A percentile compares a stretch with the other conserved stretches of the same genome.
These are phyloP conservation scores for Candida silvatica DNA, from an alignment of 805 yeast species.

Conservation along the genomic window DNA sequence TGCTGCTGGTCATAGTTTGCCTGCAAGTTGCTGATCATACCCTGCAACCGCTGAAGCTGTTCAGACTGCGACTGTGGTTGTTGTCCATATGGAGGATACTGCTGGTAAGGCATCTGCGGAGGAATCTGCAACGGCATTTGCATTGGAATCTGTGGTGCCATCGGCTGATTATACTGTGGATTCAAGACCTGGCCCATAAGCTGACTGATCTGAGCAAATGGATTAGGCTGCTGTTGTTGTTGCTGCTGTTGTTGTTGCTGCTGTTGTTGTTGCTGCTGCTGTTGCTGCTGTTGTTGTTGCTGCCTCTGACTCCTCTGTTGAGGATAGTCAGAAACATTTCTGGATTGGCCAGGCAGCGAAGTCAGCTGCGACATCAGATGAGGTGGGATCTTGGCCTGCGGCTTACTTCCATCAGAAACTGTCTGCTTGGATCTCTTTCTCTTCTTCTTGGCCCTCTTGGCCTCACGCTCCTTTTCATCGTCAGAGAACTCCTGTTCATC, in stretches of 20 bases:
- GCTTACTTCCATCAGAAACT: neutral
- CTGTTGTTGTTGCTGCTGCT: slow-evolving; percentile 11
- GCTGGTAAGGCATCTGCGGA: slow-evolving; percentile 8
- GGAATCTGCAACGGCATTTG: neutral
- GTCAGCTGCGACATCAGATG: slow-evolving; percentile 15
- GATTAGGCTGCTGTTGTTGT: neutral
- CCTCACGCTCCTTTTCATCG: slow-evolving; percentile 78
- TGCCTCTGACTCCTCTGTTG: no score
- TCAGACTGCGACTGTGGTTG: slow-evolving; percentile 9
- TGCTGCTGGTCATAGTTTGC: slow-evolving; percentile 3
- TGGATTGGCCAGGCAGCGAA: no score
- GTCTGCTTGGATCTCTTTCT: slow-evolving; percentile 31
- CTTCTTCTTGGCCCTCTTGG: slow-evolving; percentile 55
- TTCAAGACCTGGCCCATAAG: neutral
- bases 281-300: slow-evolving; percentile 6
- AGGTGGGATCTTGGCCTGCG: slow-evolving; percentile 7
- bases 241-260: slow-evolving; percentile 14
- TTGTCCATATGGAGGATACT: slow-evolving; percentile 12
- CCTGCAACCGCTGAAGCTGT: slow-evolving; percentile 4
- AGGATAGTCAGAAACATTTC: no score
- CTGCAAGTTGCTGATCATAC: slow-evolving; percentile 4
- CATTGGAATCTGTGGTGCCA: no score
- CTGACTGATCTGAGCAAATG: neutral
- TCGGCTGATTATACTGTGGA: slow-evolving; percentile 1
- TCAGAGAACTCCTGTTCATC: slow-evolving; percentile 95